Percentiles rank a stretch among this genome's conserved stretches.
These are phyloP conservation scores for Lepiota brunneoincarnata DNA, from an alignment of 768 basidiomycete genomes.

Conservation along the genomic window DNA sequence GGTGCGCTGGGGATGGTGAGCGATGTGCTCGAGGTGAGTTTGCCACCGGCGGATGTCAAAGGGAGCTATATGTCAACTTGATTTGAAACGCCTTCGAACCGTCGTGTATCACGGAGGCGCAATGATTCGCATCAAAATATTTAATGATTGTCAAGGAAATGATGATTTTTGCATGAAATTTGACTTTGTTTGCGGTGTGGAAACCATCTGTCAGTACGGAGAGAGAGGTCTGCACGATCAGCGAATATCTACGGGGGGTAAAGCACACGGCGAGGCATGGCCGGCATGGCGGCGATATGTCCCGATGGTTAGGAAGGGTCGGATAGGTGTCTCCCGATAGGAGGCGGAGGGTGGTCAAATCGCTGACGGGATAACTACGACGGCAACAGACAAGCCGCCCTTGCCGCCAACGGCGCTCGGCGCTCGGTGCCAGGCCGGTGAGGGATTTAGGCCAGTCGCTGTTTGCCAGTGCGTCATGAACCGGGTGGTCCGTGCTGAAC, in stretches of 20 bases:
- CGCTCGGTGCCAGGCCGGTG: neutral
- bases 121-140: too few species aligned
- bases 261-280: conserved; percentile 4
- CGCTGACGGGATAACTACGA: too few species aligned
- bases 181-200: neutral
- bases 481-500: neutral
- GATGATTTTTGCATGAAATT: too few species aligned
- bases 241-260: conserved; percentile 5
- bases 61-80: too few species aligned
- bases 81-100: too few species aligned
- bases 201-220: neutral
- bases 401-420: neutral
- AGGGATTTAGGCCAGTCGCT: conserved; percentile 6
- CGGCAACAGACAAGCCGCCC: neutral
- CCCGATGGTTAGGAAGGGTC: neutral
- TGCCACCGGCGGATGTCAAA: too few species aligned
- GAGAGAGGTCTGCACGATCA: neutral
- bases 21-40: too few species aligned
- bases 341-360: too few species aligned
- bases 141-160: too few species aligned
- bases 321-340: too few species aligned
- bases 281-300: neutral
- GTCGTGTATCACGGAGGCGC: too few species aligned
- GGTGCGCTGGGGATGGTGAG: too few species aligned
- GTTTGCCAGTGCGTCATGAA: neutral